Conservation (phyloP, 305 asterid genomes). For the Petunia hybrid region DNA sequence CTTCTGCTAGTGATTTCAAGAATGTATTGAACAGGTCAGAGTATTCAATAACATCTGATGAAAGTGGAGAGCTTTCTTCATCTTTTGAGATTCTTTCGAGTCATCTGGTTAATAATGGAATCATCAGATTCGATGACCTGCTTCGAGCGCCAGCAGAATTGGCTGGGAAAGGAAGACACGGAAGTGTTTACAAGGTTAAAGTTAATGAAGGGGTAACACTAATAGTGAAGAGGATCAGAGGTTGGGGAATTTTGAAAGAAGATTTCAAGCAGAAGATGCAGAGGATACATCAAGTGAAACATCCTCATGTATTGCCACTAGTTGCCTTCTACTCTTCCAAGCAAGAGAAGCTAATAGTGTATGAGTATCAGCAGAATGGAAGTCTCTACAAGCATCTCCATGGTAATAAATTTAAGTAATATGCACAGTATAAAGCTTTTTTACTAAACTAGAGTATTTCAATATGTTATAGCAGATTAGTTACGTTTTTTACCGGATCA, state of each 20-base stretch:
- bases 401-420: too few relatives aligned
- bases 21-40: conserved; percentile 40
- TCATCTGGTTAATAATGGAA: neutral
- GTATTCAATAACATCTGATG: neutral
- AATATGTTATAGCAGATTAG: too few relatives aligned
- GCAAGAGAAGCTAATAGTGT: conserved; percentile 49
- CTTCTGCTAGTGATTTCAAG: conserved; percentile 51
- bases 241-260: neutral
- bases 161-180: neutral
- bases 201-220: conserved; percentile 42
- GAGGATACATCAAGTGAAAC: neutral
- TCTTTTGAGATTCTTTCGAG: conserved; percentile 39
- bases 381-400: conserved; percentile 27
- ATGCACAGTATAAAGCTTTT: too few relatives aligned
- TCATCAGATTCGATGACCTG: neutral
- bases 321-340: neutral
- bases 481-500: too few relatives aligned
- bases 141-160: neutral
- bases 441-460: too few relatives aligned
- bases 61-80: neutral
- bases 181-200: conserved; percentile 24
- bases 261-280: neutral
- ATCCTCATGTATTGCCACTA: neutral
- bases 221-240: conserved; percentile 65
- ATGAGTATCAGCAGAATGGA: neutral